phyloP scores from a whole-genome alignment of 129 eudicot species.

The Erigeron canadensis region DNA sequence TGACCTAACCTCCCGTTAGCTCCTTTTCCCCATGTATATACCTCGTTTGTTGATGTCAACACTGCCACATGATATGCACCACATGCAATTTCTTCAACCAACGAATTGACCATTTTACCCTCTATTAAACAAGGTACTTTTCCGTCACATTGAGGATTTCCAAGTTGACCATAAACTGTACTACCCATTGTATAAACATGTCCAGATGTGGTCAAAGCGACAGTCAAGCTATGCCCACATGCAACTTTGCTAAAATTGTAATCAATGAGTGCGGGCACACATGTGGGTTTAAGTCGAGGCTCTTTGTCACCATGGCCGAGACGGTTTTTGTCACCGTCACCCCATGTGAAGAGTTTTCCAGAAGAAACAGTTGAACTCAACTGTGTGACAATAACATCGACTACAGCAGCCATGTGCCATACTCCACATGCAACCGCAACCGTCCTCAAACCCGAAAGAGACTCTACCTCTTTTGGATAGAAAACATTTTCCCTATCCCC shows the following conservation, averaged over 20 bases:
- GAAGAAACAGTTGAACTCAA: constrained; percentile 63
- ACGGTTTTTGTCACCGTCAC: constrained; percentile 91
- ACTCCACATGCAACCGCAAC: constrained; percentile 92
- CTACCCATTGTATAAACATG: constrained; percentile 94
- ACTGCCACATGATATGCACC: constrained; percentile 85
- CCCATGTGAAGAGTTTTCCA: constrained; percentile 94
- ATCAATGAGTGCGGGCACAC: constrained; percentile 82
- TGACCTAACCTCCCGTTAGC: constrained; percentile 96
- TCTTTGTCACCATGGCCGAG: constrained; percentile 94
- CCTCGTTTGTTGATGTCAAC: constrained; percentile 84
- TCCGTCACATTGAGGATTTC: constrained; percentile 83
- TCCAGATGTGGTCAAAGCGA: constrained; percentile 84
- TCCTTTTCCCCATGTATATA: constrained; percentile 97
- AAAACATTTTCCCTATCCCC: constrained; percentile 66
- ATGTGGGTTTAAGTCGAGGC: constrained; percentile 76
- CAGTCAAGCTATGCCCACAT: constrained; percentile 92
- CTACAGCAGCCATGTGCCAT: constrained; percentile 99
- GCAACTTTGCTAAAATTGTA: constrained; percentile 82
- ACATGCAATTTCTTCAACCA: constrained; percentile 78
- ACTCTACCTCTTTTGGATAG: constrained; percentile 77
- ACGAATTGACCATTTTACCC: constrained; percentile 56
- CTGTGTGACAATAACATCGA: constrained; percentile 79
- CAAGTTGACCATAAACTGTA: constrained; percentile 94
- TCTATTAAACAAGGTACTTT: constrained; percentile 75
- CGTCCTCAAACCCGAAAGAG: constrained; percentile 76